phyloP scores from a whole-genome alignment of 169 alveolate species.

The Eimeria sp. region DNA sequence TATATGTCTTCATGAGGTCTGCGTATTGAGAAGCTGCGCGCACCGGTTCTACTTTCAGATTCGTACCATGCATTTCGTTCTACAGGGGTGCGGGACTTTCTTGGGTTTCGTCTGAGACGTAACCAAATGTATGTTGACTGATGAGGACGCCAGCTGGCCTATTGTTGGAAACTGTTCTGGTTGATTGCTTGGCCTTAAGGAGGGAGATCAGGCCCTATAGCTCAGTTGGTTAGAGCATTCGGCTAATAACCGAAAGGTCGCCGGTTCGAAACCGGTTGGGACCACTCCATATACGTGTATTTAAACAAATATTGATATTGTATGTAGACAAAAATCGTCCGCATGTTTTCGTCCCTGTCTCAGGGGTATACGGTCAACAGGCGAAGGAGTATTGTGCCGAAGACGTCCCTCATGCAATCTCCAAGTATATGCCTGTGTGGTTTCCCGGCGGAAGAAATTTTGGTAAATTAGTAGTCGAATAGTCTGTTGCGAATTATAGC shows the following conservation, averaged over 20 bases:
- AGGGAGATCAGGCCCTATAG: neutral
- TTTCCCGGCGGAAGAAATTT: no score
- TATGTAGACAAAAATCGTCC: neutral
- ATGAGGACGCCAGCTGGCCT: no score
- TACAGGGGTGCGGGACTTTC: no score
- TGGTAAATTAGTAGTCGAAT: no score
- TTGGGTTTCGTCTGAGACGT: no score
- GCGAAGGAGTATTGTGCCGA: no score
- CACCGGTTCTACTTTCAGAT: neutral
- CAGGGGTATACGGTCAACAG: neutral
- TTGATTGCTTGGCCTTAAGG: neutral
- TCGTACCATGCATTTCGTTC: no score
- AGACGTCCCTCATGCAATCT: no score
- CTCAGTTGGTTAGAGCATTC: conserved; percentile 11
- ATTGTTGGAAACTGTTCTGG: neutral
- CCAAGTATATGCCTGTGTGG: no score
- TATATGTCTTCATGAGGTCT: neutral
- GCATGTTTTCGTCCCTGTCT: neutral
- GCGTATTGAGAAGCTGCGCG: neutral
- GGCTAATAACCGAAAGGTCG: conserved; percentile 13
- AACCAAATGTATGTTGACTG: no score
- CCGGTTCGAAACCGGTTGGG: conserved; percentile 18
- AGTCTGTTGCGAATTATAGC: no score
- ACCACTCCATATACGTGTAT: neutral
- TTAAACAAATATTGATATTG: neutral